phyloP scores from a whole-genome alignment of 2,329 filamentous ascomycete genomes.

The Berkeleyomyces rouxiae region DNA sequence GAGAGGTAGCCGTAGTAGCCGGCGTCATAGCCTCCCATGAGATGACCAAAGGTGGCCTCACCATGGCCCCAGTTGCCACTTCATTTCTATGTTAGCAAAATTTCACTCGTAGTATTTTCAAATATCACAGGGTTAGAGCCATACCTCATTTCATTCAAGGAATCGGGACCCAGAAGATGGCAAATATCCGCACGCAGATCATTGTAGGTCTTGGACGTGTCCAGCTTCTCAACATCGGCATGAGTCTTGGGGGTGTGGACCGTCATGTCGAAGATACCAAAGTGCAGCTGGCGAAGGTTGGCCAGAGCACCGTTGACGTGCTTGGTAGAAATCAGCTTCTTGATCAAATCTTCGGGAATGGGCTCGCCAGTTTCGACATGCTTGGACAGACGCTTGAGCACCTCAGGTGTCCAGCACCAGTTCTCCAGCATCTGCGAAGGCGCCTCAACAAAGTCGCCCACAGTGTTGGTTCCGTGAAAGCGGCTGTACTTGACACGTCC shows the following conservation, averaged over 20 bases:
- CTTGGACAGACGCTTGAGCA: slow-evolving; percentile 49
- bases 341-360: slow-evolving; percentile 59
- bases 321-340: slow-evolving; percentile 59
- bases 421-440: slow-evolving; percentile 61
- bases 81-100: slow-evolving; percentile 1
- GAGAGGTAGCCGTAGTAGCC: slow-evolving; percentile 66
- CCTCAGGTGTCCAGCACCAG: slow-evolving; percentile 55
- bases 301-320: slow-evolving; percentile 67
- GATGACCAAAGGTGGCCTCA: slow-evolving; percentile 64
- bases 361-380: slow-evolving; percentile 55
- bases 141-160: slow-evolving; percentile 38
- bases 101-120: not conserved
- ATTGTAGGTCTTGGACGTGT: slow-evolving; percentile 55
- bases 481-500: slow-evolving; percentile 44
- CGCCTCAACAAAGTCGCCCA: slow-evolving; percentile 54
- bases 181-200: slow-evolving; percentile 53
- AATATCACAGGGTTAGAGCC: slow-evolving; percentile 16
- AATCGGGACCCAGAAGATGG: slow-evolving; percentile 59
- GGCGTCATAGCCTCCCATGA: slow-evolving; percentile 72
- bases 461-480: slow-evolving; percentile 51
- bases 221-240: slow-evolving; percentile 47
- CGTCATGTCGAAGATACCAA: slow-evolving; percentile 72
- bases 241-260: slow-evolving; percentile 57
- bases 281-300: slow-evolving; percentile 63
- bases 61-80: slow-evolving; percentile 54